phyloP scores from a whole-genome alignment of 2,329 filamentous ascomycete genomes.

The Fusarium compactum region DNA sequence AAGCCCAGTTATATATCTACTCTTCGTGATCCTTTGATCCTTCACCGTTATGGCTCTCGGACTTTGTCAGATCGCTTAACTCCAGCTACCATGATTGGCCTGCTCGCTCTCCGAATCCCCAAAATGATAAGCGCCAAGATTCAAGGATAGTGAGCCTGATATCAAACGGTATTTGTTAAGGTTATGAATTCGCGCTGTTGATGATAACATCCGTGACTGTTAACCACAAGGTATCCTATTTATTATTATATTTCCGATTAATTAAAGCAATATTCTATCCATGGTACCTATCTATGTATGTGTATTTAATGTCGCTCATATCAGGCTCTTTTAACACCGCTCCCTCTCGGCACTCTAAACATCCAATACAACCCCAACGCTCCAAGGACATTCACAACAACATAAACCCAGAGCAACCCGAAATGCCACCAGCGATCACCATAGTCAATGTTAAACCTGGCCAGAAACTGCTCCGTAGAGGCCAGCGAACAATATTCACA shows the following conservation, averaged over 20 bases:
- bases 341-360: conserved; percentile 49
- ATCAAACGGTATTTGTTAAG: background rate
- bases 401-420: conserved; percentile 65
- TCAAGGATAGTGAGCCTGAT: background rate
- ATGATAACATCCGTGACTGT: background rate
- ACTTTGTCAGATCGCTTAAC: background rate
- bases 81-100: background rate
- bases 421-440: conserved; percentile 67
- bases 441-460: conserved; percentile 59
- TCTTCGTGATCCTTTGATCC: background rate
- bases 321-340: conserved; percentile 39
- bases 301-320: background rate
- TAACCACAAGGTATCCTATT: too few relatives aligned
- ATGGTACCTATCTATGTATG: background rate
- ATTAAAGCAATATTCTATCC: too few relatives aligned
- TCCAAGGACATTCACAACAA: conserved; percentile 61
- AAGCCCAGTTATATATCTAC: background rate
- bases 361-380: conserved; percentile 63
- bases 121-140: background rate
- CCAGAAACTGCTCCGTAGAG: conserved; percentile 55
- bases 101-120: background rate
- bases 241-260: background rate
- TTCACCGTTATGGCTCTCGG: background rate
- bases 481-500: conserved; percentile 60
- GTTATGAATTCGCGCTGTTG: background rate